A percentile compares a stretch with the other conserved stretches of the same genome.
These are phyloP conservation scores for Colletotrichum tofieldiae DNA, from an alignment of 2,329 filamentous ascomycete genomes.

Conservation along the genomic window DNA sequence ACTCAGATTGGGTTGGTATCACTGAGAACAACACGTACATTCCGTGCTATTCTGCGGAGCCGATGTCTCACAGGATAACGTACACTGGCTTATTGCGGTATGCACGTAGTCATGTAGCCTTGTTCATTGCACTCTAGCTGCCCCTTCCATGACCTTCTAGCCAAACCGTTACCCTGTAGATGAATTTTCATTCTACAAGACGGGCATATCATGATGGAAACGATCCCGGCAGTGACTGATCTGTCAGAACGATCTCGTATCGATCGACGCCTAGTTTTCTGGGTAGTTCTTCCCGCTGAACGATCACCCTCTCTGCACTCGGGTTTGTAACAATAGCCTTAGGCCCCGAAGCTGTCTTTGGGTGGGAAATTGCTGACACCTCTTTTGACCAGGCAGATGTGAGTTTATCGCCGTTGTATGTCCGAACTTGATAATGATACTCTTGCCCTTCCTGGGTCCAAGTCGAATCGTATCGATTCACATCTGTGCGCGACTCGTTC, in stretches of 20 bases:
- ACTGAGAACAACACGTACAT: too few species aligned
- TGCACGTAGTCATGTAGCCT: too few species aligned
- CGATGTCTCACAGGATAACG: too few species aligned
- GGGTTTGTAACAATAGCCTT: neutral
- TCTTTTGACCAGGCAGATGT: slow-evolving; percentile 38
- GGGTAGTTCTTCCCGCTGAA: slow-evolving; percentile 1
- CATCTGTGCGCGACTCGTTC: slow-evolving; percentile 8
- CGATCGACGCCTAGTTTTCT: neutral
- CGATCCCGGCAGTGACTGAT: neutral
- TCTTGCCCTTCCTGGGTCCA: slow-evolving; percentile 28
- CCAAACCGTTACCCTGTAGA: too few species aligned
- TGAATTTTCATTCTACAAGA: too few species aligned
- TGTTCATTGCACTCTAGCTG: too few species aligned
- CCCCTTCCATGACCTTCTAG: too few species aligned
- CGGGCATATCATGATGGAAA: neutral
- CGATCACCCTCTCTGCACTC: slow-evolving; percentile 23
- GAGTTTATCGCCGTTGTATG: slow-evolving; percentile 23
- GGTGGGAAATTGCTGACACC: neutral
- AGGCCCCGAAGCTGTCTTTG: neutral
- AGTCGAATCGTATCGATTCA: slow-evolving; percentile 13
- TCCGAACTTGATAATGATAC: slow-evolving; percentile 40
- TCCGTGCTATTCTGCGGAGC: too few species aligned
- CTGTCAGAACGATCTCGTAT: slow-evolving; percentile 2
- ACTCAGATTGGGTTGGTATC: too few species aligned
- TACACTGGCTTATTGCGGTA: too few species aligned